Conservation (phyloP, 108 stramenopile species). For the Skeletonema costatum region DNA sequence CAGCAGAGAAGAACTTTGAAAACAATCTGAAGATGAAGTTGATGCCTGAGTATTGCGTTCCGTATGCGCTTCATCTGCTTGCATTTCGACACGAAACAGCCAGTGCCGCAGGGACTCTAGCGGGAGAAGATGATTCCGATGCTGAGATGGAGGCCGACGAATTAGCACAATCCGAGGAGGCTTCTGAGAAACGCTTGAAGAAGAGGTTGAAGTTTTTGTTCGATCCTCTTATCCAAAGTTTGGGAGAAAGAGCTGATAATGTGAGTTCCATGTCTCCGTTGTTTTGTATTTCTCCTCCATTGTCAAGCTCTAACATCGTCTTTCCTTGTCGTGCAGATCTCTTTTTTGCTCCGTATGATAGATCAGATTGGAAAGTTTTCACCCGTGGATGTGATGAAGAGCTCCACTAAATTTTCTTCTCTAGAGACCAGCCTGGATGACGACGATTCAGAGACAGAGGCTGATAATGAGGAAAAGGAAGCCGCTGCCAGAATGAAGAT, state of each 20-base stretch:
- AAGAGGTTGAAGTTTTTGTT: slow-evolving; percentile 86
- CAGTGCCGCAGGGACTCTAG: slow-evolving; percentile 31
- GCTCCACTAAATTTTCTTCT: slow-evolving; percentile 13
- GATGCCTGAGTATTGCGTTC: slow-evolving; percentile 88
- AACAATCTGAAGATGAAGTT: slow-evolving; percentile 58
- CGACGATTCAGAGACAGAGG: slow-evolving; percentile 15
- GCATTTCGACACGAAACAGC: slow-evolving; percentile 79
- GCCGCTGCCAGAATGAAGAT: slow-evolving; percentile 56
- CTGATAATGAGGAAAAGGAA: slow-evolving; percentile 10
- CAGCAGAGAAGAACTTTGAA: slow-evolving; percentile 76
- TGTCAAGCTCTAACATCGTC: background rate
- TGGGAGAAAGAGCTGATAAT: slow-evolving; percentile 86
- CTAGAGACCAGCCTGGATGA: slow-evolving; percentile 23
- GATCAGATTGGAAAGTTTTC: slow-evolving; percentile 63
- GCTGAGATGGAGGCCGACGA: slow-evolving; percentile 35
- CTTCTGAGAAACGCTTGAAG: slow-evolving; percentile 53
- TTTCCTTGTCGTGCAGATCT: slow-evolving; percentile 47
- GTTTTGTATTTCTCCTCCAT: background rate
- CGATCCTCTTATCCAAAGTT: slow-evolving; percentile 81
- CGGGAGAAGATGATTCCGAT: slow-evolving; percentile 43
- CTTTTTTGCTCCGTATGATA: slow-evolving; percentile 83
- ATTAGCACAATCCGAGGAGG: slow-evolving; percentile 31
- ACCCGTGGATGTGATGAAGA: slow-evolving; percentile 36
- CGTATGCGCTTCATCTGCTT: slow-evolving; percentile 80
- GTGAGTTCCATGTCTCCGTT: background rate